Evolutionary conservation across 129 eudicot genomes (phyloP).

Genomic region (Helianthus annuus): HanXRQr2.0-SUNRISE NC_035433.2:126554893-126555392

Average conservation of each 20-base stretch:
- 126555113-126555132: conserved; percentile 37
- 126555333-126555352: conserved; percentile 55
- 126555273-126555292: conserved; percentile 70
- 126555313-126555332: conserved; percentile 50
- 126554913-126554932: conserved; percentile 70
- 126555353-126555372: conserved; percentile 31
- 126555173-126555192: conserved; percentile 81
- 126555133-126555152: conserved; percentile 57
- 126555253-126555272: conserved; percentile 68
- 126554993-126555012: not conserved
- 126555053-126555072: conserved; percentile 68
- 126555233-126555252: conserved; percentile 83
- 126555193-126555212: conserved; percentile 69
- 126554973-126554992: conserved; percentile 61
- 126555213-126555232: conserved; percentile 74
- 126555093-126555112: conserved; percentile 29
- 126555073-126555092: conserved; percentile 62
- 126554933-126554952: conserved; percentile 85
- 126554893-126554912: conserved; percentile 53
- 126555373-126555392: conserved; percentile 28
- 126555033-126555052: not conserved
- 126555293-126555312: conserved; percentile 56
- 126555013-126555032: not conserved
- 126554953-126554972: conserved; percentile 88
- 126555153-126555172: conserved; percentile 72